phyloP scores from a whole-genome alignment of 2,329 filamentous ascomycete genomes.

The Colletotrichum sp. region DNA sequence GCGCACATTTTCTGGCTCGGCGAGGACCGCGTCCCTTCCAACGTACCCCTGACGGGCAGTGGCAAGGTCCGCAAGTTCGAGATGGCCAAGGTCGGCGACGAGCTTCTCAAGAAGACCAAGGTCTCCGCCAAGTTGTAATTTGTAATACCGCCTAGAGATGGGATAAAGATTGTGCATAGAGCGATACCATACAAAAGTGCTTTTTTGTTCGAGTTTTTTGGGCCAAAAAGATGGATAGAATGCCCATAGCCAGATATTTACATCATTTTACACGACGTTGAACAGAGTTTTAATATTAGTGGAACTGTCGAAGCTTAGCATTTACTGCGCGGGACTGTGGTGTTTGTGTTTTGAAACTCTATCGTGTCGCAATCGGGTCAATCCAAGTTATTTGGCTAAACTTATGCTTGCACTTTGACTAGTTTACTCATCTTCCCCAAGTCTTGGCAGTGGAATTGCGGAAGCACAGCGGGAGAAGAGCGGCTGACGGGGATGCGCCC shows the following conservation, averaged over 20 bases:
- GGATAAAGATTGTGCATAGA: not conserved
- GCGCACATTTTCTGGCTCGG: constrained; percentile 79
- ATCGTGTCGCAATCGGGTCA: not conserved
- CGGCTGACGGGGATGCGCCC: not conserved
- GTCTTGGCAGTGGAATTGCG: not conserved
- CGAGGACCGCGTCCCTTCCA: constrained; percentile 55
- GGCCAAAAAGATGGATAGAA: not conserved
- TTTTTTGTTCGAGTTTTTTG: not conserved
- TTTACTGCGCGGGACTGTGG: not conserved
- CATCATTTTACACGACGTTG: not conserved
- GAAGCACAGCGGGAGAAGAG: not conserved
- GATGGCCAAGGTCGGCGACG: constrained; percentile 60
- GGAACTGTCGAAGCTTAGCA: not conserved
- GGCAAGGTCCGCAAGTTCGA: constrained; percentile 74
- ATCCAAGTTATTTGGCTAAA: not conserved
- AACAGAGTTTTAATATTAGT: not conserved
- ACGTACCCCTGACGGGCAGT: constrained; percentile 71
- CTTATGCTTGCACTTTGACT: not conserved
- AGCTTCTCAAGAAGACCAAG: constrained; percentile 54
- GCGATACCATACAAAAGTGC: constrained; percentile 4
- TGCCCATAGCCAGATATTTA: not conserved
- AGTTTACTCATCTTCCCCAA: not conserved
- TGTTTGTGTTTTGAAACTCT: not conserved
- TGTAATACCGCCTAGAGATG: not conserved
- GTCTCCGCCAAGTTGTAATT: constrained; percentile 47